Conservation (phyloP, 2,329 filamentous ascomycete species). For the Magnaporthiopsis rhizophila region DNA sequence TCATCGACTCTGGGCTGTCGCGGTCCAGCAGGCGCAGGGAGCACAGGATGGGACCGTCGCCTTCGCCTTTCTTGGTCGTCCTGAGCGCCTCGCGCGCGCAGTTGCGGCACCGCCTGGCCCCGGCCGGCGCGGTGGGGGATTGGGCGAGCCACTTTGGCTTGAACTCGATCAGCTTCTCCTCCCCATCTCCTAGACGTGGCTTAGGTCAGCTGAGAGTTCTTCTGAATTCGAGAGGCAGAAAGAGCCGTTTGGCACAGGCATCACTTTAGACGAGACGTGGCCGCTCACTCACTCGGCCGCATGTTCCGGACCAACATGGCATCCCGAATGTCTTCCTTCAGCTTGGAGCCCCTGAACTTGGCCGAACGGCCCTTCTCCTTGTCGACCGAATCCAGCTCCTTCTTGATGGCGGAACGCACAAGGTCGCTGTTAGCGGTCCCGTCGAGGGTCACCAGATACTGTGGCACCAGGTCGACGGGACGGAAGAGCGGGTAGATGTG, state of each 20-base stretch:
- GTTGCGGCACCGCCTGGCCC: constrained; percentile 61
- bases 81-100: constrained; percentile 50
- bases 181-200: background rate
- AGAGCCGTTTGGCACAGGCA: background rate
- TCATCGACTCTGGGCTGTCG: constrained; percentile 1
- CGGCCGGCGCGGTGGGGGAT: constrained; percentile 60
- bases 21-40: constrained; percentile 49
- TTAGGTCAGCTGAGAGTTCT: background rate
- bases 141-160: constrained; percentile 81
- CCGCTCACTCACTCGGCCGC: constrained; percentile 32
- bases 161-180: constrained; percentile 31
- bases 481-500: constrained; percentile 6
- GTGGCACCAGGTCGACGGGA: constrained; percentile 5
- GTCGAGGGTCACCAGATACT: constrained; percentile 3
- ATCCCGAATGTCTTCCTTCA: background rate
- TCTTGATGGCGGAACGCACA: background rate
- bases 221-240: too few species aligned
- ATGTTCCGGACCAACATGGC: constrained; percentile 66
- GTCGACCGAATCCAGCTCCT: background rate
- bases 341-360: constrained; percentile 4
- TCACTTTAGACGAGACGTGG: background rate
- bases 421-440: background rate
- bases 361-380: background rate
- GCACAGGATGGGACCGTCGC: constrained; percentile 36
- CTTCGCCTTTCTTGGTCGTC: constrained; percentile 1